phyloP scores from a whole-genome alignment of 169 alveolate genomes.

The Babesia caballi region DNA sequence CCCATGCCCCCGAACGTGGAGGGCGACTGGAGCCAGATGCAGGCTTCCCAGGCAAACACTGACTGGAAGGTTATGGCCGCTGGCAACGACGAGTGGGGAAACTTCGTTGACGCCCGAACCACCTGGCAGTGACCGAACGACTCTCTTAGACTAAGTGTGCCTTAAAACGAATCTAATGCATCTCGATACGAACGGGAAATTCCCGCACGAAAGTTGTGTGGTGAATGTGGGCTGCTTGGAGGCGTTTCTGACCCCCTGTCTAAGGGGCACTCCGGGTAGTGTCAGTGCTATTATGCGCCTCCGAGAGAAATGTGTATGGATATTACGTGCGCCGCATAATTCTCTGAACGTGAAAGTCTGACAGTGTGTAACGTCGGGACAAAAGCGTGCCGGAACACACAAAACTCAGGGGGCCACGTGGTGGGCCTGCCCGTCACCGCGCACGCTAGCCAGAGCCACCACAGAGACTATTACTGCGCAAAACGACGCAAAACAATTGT shows the following conservation, averaged over 20 bases:
- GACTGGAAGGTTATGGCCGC: slow-evolving; percentile 67
- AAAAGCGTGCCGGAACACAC: slow-evolving; percentile 5
- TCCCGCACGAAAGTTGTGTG: neutral
- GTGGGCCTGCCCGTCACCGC: neutral
- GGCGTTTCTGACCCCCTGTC: too few relatives aligned
- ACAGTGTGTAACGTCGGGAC: neutral
- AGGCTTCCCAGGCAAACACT: slow-evolving; percentile 26
- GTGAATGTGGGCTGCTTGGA: neutral
- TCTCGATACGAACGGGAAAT: neutral
- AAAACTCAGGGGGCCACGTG: slow-evolving; percentile 8
- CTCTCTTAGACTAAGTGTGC: neutral
- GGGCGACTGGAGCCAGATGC: slow-evolving; percentile 54
- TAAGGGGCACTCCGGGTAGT: too few relatives aligned
- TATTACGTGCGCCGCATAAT: neutral
- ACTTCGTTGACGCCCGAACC: slow-evolving; percentile 58
- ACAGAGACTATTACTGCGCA: neutral
- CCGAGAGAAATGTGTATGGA: slow-evolving; percentile 8
- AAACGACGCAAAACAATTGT: neutral
- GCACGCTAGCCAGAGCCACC: slow-evolving; percentile 3
- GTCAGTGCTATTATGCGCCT: too few relatives aligned
- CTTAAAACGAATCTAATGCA: neutral
- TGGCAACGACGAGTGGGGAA: slow-evolving; percentile 67
- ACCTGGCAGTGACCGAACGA: slow-evolving; percentile 47
- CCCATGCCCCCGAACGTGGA: slow-evolving; percentile 17
- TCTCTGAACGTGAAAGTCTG: neutral